These are phyloP conservation scores for Lanmaoa pseudosensibilis DNA, from an alignment of 768 basidiomycete species.

Conservation along the genomic window DNA sequence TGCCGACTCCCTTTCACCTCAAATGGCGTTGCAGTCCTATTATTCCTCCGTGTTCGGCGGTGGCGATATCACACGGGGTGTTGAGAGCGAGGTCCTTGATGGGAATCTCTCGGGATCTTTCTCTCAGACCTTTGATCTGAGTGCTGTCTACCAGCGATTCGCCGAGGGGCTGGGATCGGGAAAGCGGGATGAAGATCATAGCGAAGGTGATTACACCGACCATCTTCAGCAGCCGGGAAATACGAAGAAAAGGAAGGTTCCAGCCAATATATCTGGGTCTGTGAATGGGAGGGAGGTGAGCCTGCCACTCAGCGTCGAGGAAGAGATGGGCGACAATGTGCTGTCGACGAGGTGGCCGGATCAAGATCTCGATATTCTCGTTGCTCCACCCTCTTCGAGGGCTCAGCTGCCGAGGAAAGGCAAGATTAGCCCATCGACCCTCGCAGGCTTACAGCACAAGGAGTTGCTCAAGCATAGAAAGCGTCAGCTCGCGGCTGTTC, in stretches of 20 bases:
- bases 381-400: conserved; percentile 20
- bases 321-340: conserved; percentile 37
- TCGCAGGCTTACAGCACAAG: conserved; percentile 74
- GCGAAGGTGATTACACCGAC: conserved; percentile 64
- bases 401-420: conserved; percentile 34
- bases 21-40: conserved; percentile 62
- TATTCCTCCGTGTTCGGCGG: conserved; percentile 58
- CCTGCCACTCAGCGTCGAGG: conserved; percentile 44
- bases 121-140: conserved; percentile 30
- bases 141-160: conserved; percentile 27
- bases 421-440: conserved; percentile 57
- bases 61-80: conserved; percentile 37
- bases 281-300: conserved; percentile 43
- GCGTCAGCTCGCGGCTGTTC: conserved; percentile 67
- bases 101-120: conserved; percentile 22
- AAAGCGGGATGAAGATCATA: conserved; percentile 52
- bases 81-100: conserved; percentile 16
- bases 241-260: conserved; percentile 88
- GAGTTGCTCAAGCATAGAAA: conserved; percentile 68
- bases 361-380: conserved; percentile 25
- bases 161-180: conserved; percentile 25
- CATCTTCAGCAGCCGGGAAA: conserved; percentile 77
- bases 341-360: conserved; percentile 28
- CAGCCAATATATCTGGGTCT: conserved; percentile 52
- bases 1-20: conserved; percentile 56